Evolutionary conservation across 352 stramenopile species (phyloP).

Genomic region (Blastocystis sp.): DNA sequence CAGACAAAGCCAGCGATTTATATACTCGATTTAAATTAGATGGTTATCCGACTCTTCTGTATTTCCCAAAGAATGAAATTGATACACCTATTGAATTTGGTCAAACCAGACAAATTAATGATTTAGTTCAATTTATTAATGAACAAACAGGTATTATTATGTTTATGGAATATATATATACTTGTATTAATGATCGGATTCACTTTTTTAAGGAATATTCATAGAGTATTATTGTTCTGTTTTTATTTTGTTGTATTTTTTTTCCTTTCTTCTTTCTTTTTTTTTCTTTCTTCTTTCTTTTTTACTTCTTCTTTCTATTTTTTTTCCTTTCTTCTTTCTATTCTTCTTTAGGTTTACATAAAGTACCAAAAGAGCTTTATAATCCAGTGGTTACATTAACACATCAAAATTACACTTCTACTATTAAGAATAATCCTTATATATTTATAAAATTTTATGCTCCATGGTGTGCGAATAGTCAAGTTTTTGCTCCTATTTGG

Average conservation of each 20-base stretch:
- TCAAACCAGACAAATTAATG: neutral
- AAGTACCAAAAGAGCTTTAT: neutral
- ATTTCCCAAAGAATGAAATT: conserved; percentile 7
- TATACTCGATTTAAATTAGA: neutral
- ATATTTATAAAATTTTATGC: conserved; percentile 46
- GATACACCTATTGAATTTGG: neutral
- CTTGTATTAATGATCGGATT: too few species aligned
- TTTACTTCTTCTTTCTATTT: too few species aligned
- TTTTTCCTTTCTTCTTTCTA: neutral
- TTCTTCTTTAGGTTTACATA: conserved; percentile 7
- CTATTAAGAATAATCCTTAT: neutral
- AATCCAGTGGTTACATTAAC: neutral
- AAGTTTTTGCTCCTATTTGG: conserved; percentile 59
- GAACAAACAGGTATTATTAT: neutral
- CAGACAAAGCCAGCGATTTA: conserved; percentile 16
- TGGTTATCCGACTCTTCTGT: conserved; percentile 18
- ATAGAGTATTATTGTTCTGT: too few species aligned
- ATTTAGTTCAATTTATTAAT: neutral
- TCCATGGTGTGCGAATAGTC: conserved; percentile 48
- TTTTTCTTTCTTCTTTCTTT: too few species aligned
- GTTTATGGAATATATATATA: neutral
- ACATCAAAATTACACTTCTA: conserved; percentile 5
- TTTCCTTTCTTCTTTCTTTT: too few species aligned
- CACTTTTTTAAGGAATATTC: too few species aligned
- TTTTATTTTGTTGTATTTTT: too few species aligned